Base-by-base conservation (phyloP, 2,329 filamentous ascomycete genomes). In the Rhytidhysteron rufulum region DNA sequence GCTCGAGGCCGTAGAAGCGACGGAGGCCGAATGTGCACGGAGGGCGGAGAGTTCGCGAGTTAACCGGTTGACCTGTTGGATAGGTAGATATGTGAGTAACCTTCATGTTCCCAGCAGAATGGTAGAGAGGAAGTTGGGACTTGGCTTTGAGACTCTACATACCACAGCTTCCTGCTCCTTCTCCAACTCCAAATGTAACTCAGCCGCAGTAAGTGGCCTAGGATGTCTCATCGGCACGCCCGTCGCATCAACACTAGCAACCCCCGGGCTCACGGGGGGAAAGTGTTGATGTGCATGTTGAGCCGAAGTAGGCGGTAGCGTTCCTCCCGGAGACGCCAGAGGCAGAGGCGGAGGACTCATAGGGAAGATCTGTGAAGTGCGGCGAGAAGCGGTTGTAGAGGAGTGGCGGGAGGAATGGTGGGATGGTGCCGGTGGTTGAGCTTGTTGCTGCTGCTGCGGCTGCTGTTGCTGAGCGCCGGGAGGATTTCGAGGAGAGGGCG, bases 111-210 rank as follows among this genome's bases (percentile, higher is more conserved):
- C n/a, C n/a, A n/a, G n/a, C n/a, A n/a, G n/a, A n/a, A n/a, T n/a
- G n/a, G n/a, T n/a, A n/a, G n/a, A n/a, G n/a, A n/a, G n/a, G n/a
- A n/a, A n/a, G n/a, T n/a, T n/a, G n/a, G n/a, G n/a, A 18, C 17
- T 16, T 15, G 4, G 27, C n/a, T 31, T 30, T 9, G 10, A 37
- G 16, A 29, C 22, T 8, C 32, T 24, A 70, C 81, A 49, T 75
- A 93, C 90, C 55, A 96, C 85, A 25, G 89, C 87, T 66, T 97
- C 91, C 56, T 97, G 90, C 62, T 97, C 91, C 66, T 94, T 93
- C 67, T 97, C 91, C 19, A 96, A 75, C 69, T 95, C 82, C 44
- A 86, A 75, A 65, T 96, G 89, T 45, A 97, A 75, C 64, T 97
- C 91, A 3, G 88, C 86, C 2, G 88, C 83, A 0, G 91, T 96